Percentiles rank a stretch among this genome's conserved stretches.
Conservation (phyloP, 2,329 filamentous ascomycete species). For the Grosmannia penicillata region DNA sequence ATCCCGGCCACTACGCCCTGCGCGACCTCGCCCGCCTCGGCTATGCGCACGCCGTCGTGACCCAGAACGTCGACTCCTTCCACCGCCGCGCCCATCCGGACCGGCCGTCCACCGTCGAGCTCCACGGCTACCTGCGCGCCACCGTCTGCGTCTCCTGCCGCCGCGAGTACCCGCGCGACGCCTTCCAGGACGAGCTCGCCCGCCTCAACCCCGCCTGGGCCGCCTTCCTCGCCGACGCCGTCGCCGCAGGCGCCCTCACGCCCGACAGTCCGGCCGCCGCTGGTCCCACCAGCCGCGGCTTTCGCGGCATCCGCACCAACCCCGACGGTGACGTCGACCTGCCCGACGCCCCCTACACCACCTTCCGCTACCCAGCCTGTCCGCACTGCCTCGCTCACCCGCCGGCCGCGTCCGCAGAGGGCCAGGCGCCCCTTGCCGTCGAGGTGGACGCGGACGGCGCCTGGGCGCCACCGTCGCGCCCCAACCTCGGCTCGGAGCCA, state of each 20-base stretch:
- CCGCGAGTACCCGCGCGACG: conserved; percentile 51
- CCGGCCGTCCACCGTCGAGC: conserved; percentile 56
- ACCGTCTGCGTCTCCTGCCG: conserved; percentile 70
- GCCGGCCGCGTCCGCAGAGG: conserved; percentile 37
- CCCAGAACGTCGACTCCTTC: conserved; percentile 96
- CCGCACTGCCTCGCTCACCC: conserved; percentile 59
- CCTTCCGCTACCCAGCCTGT: conserved; percentile 83
- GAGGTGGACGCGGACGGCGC: conserved; percentile 69
- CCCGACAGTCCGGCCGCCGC: conserved; percentile 61
- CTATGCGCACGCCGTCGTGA: conserved; percentile 63
- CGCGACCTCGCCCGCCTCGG: conserved; percentile 57
- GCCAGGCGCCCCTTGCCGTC: conserved; percentile 47
- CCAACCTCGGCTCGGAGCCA: neutral
- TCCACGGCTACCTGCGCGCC: conserved; percentile 80
- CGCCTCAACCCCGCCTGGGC: conserved; percentile 78
- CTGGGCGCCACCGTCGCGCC: conserved; percentile 34
- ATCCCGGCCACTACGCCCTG: conserved; percentile 65
- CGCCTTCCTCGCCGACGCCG: conserved; percentile 55
- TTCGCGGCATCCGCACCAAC: conserved; percentile 60
- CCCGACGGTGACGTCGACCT: conserved; percentile 92
- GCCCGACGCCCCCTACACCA: conserved; percentile 72
- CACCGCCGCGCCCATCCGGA: conserved; percentile 63
- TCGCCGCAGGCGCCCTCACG: conserved; percentile 59
- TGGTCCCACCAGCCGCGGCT: neutral
- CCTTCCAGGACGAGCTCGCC: conserved; percentile 64